Base-by-base conservation (phyloP, 2,329 filamentous ascomycete genomes). In the Myotisia sp. region DNA sequence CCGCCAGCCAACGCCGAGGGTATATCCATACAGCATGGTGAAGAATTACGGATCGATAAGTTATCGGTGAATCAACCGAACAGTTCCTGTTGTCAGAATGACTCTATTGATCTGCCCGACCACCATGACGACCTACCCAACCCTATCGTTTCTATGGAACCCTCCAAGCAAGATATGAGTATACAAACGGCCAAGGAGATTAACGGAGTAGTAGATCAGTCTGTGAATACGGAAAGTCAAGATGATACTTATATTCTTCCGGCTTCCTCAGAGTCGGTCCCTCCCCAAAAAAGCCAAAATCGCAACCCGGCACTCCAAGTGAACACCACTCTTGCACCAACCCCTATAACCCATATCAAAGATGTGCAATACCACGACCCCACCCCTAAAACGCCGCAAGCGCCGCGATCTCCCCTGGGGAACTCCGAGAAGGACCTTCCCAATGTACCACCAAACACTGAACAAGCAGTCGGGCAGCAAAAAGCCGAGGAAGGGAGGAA, bases 401-500 rank as follows among this genome's bases (percentile, higher is more conserved):
- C 54, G 16, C 59, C 62, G 12, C 52, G 55, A 31, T 57, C 58
- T 30, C 52, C 62, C 14, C 49, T 60, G n/a, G 47, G 51, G 40
- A 51, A 48, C 37, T 52, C 43, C 39, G 53, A 60, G 37, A 58
- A 59, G 43, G 57, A 57, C 38, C 56, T 57, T 28, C 52, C 52
- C 39, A 54, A 51, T 23, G 51, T 55, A 29, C 56, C 48, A 16
- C 46, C 44, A 37, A 46, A 47, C 22, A 37, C 23, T 34, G 37
- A 37, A 10, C 71, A 70, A 19, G 67, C 71, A 46, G 62, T 60
- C 19, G 67, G 58, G 5, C 68, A 70, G 42, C 73, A 78, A 33
- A 75, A 33, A 70, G 65, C 45, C 59, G 45, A 28, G 17, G 49
- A 64, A 22, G 76, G 67, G 46, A 74, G 76, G 48, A 74, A 75